phyloP scores from a whole-genome alignment of 2,329 filamentous ascomycete genomes.

The Calonectria hawksworthii region DNA sequence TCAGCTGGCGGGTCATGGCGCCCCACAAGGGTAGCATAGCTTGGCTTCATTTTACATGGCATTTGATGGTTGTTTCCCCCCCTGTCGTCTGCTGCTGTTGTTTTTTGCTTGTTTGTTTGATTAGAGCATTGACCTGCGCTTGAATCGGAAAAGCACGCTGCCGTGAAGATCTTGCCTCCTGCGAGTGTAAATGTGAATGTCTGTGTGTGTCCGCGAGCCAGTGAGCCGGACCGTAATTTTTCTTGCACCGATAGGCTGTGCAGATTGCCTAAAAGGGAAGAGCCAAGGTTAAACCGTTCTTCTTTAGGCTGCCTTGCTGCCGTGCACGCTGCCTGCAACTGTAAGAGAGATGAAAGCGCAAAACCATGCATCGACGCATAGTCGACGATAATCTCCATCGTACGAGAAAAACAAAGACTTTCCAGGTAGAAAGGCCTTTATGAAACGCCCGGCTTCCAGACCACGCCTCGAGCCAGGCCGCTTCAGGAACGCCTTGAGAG shows the following conservation, averaged over 20 bases:
- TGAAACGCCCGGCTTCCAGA: neutral
- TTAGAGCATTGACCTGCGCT: neutral
- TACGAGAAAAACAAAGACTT: slow-evolving; percentile 6
- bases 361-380: neutral
- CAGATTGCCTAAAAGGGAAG: neutral
- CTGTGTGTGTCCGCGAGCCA: neutral
- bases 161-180: neutral
- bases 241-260: slow-evolving; percentile 9
- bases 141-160: neutral
- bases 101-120: slow-evolving; percentile 14
- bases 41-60: slow-evolving; percentile 20
- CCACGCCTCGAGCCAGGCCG: neutral
- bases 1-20: slow-evolving; percentile 16
- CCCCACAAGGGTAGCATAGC: neutral
- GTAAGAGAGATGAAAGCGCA: neutral
- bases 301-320: neutral
- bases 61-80: neutral
- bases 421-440: neutral
- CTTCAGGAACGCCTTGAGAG: slow-evolving; percentile 3
- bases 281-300: neutral
- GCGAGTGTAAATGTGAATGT: neutral
- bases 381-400: neutral
- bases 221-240: slow-evolving; percentile 16
- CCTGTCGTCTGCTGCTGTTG: neutral
- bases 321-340: too few relatives aligned